Evolutionary conservation across 805 yeast genomes (phyloP), one percentile per base, ranked within the genome.

Genomic region (Sugiyamaella floridensis): DNA sequence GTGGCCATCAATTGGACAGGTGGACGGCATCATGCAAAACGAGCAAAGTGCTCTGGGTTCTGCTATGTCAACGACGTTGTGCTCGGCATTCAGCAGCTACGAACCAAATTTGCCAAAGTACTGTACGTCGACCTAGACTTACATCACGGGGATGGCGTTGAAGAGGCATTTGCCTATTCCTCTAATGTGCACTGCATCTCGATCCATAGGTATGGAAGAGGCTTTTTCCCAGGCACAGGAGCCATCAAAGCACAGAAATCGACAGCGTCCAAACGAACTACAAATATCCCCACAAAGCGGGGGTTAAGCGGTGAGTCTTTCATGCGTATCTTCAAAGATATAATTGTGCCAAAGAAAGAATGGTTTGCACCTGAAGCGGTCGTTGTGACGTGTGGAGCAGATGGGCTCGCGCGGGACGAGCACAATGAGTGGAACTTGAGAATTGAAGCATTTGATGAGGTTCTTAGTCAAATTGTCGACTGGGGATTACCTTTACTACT

Each of bases 101-200:
- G 90, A 34, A 69, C 71, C 20, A 61, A 60, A 19, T 81, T 68
- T 60, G 64, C 69, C 10, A 75, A 65, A 37, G 71, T 86, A 1
- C 68, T 81, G 60, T 86, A 86, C 59, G 64, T 86, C 2, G 95
- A 86, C 64, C 66, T 86, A 6, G 95, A 86, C 65, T 64, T 86
- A 7, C 95, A 86, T 63, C 90, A 85, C 65, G 90, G 92, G 0
- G 90, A 86, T 64, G 95, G 89, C 0, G 92, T 86, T 5, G 83
- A 83, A 48, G 69, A 71, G 2, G 88, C 89, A 0, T 85, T 83
- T 66, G 67, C 72, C 55, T 73, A 68, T 54, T 77, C 85, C 1
- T 71, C 73, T 41, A 76, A 75, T 32, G 85, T 86, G 0, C 65
- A 77, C 49, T 82, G 86, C 0, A 69, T 83, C 18, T 83, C 89